Percentiles rank a stretch among this genome's conserved stretches.
phyloP scores from a whole-genome alignment of 768 basidiomycete genomes.

The Lactarius tabidus region DNA sequence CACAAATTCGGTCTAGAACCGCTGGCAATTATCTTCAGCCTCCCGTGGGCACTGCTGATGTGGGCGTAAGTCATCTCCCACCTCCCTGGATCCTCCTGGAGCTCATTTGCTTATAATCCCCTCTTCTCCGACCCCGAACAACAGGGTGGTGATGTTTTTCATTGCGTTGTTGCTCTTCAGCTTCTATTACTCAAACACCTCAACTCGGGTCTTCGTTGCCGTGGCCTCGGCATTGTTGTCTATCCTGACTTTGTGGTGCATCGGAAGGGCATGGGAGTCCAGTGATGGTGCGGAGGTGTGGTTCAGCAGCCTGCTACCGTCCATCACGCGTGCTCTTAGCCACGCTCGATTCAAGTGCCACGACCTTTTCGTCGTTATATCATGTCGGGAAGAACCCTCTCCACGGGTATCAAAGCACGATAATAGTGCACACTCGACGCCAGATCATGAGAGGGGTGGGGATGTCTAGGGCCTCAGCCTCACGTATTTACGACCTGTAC shows the following conservation, averaged over 20 bases:
- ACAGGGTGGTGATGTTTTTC: constrained; percentile 5
- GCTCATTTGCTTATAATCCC: not conserved
- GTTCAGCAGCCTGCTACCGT: not conserved
- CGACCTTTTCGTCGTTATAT: not conserved
- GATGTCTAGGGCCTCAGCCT: not conserved
- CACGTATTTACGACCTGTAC: not conserved
- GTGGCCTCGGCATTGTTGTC: not conserved
- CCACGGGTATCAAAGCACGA: too few species aligned
- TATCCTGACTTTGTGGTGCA: not conserved
- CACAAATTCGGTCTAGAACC: not conserved
- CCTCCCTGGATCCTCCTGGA: not conserved
- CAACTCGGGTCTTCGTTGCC: constrained; percentile 5
- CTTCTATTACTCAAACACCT: not conserved
- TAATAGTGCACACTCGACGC: not conserved
- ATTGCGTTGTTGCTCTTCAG: constrained; percentile 9
- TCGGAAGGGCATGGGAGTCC: not conserved
- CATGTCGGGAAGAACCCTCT: not conserved
- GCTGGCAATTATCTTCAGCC: not conserved
- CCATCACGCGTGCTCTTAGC: not conserved
- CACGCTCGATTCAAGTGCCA: not conserved
- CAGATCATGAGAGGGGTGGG: not conserved
- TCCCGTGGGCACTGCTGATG: constrained; percentile 34
- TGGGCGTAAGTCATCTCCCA: constrained; percentile 45
- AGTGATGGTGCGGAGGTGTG: not conserved
- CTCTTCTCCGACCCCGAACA: not conserved